A percentile compares a stretch with the other conserved stretches of the same genome.
Conservation (phyloP, 495 filamentous ascomycete genomes). For the Rusavskia elegans region DNA sequence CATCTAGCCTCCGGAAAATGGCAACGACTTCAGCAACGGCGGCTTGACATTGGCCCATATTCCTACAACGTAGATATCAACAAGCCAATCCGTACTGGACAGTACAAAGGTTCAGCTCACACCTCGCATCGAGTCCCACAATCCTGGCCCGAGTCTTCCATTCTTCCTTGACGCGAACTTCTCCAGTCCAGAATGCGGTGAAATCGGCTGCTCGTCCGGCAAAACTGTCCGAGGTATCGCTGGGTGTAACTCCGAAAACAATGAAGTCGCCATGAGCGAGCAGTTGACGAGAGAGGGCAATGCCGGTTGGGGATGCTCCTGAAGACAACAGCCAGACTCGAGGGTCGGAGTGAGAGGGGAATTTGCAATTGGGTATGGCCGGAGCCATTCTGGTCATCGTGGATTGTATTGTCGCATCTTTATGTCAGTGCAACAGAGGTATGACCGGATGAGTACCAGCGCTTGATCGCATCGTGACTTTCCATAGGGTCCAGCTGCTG, state of each 20-base stretch:
- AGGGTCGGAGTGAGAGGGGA: conserved; percentile 41
- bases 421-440: no score
- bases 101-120: conserved; percentile 7
- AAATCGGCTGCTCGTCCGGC: conserved; percentile 35
- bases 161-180: conserved; percentile 36
- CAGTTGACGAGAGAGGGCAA: conserved; percentile 52
- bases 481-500: no score
- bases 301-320: conserved; percentile 63
- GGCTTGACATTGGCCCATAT: conserved; percentile 42
- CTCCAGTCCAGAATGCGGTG: conserved; percentile 42
- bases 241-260: conserved; percentile 57
- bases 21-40: conserved; percentile 74
- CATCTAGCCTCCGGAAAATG: conserved; percentile 74
- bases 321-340: conserved; percentile 83
- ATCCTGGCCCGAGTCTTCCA: conserved; percentile 29
- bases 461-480: no score
- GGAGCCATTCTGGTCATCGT: not conserved
- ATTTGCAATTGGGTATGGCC: conserved; percentile 22
- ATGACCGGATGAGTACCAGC: no score
- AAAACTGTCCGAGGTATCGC: conserved; percentile 23
- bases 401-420: no score
- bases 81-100: not conserved
- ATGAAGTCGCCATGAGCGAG: conserved; percentile 78
- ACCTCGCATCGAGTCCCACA: conserved; percentile 36
- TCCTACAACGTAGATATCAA: conserved; percentile 2